These are phyloP conservation scores for Irpex rosettiformis DNA, from an alignment of 1,284 basidiomycete species.

Conservation along the genomic window DNA sequence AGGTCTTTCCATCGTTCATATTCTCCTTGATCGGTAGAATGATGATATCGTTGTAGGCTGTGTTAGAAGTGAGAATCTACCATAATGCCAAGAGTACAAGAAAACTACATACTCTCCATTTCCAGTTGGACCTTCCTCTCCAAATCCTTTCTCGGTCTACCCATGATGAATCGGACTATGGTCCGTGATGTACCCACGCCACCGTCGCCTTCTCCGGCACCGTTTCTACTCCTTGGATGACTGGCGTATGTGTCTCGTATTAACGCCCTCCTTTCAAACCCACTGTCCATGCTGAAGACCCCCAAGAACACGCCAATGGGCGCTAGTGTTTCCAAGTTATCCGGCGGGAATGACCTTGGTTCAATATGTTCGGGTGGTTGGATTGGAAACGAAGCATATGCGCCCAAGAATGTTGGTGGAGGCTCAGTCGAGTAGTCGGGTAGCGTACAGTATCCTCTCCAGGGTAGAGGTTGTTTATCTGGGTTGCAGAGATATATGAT, in stretches of 20 bases:
- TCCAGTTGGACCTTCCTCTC: constrained; percentile 82
- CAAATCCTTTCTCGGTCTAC: constrained; percentile 78
- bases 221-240: constrained; percentile 75
- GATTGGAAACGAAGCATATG: constrained; percentile 33
- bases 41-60: constrained; percentile 88
- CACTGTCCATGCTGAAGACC: constrained; percentile 88
- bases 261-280: constrained; percentile 83
- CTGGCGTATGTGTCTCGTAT: constrained; percentile 89
- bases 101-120: constrained; percentile 75
- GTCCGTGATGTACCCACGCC: constrained; percentile 81
- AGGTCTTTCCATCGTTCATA: constrained; percentile 89
- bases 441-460: constrained; percentile 87
- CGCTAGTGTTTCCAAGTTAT: constrained; percentile 68
- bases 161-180: constrained; percentile 89
- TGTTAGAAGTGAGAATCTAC: constrained; percentile 1
- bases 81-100: constrained; percentile 7
- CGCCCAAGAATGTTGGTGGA: constrained; percentile 37
- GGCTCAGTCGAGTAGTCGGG: constrained; percentile 41
- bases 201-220: constrained; percentile 66
- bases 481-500: constrained; percentile 93
- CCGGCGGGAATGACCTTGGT: constrained; percentile 54
- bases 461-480: constrained; percentile 92
- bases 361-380: constrained; percentile 35
- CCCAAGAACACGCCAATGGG: constrained; percentile 91
- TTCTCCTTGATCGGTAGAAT: constrained; percentile 85